These are phyloP conservation scores for Murraya koenigii DNA, from an alignment of 345 rosid genomes.

Conservation along the genomic window DNA sequence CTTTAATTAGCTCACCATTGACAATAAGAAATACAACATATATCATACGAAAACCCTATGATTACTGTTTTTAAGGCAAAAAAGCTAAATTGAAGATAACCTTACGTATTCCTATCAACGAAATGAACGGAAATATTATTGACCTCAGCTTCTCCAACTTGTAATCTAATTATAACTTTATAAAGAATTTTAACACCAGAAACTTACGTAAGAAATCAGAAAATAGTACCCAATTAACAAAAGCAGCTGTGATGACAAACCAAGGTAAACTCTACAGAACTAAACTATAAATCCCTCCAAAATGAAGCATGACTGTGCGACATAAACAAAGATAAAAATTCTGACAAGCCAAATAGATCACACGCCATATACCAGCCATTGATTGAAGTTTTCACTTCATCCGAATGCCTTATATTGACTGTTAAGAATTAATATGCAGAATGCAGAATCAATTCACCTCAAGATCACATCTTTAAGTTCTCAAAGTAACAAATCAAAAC, in stretches of 20 bases:
- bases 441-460: too few relatives aligned
- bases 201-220: slow-evolving; percentile 44
- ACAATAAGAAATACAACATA: slow-evolving; percentile 21
- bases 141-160: slow-evolving; percentile 94
- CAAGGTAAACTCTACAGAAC: neutral
- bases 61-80: neutral
- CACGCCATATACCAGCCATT: slow-evolving; percentile 95
- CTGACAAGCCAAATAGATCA: slow-evolving; percentile 89
- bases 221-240: neutral
- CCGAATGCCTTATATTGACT: slow-evolving; percentile 74
- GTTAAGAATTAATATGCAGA: too few relatives aligned
- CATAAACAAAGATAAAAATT: slow-evolving; percentile 1
- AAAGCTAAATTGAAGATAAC: slow-evolving; percentile 23
- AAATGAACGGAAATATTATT: slow-evolving; percentile 80
- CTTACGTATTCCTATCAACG: slow-evolving; percentile 93
- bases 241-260: neutral
- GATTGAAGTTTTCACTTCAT: slow-evolving; percentile 83
- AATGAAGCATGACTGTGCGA: neutral
- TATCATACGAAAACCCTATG: slow-evolving; percentile 5
- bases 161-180: slow-evolving; percentile 83
- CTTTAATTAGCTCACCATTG: slow-evolving; percentile 89
- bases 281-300: neutral
- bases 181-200: slow-evolving; percentile 86
- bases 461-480: too few relatives aligned
- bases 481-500: too few relatives aligned